Evolutionary conservation across 257 asterid genomes (phyloP).

Genomic region (Salvia splendens): DNA sequence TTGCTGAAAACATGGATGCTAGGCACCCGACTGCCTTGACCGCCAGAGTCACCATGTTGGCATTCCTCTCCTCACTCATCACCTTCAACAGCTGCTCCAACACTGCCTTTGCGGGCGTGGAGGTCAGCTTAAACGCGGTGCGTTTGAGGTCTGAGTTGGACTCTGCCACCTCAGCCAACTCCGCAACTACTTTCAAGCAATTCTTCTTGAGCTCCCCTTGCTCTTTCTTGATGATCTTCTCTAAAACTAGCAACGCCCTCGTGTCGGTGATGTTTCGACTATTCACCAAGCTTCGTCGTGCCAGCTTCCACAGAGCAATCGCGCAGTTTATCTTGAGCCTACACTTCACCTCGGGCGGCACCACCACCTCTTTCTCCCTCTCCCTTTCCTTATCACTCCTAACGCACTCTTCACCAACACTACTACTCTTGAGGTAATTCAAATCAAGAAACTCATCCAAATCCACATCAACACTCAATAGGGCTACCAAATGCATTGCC

Average conservation of each 20-base stretch:
- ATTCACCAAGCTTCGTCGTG: conserved; percentile 43
- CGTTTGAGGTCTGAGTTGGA: conserved; percentile 33
- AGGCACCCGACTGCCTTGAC: conserved; percentile 56
- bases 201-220: too few relatives aligned
- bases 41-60: conserved; percentile 40
- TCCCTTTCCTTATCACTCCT: background rate
- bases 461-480: conserved; percentile 48
- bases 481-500: conserved; percentile 43
- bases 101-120: conserved; percentile 51
- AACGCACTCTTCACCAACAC: conserved; percentile 32
- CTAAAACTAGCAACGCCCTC: too few relatives aligned
- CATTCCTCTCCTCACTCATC: conserved; percentile 38
- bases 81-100: conserved; percentile 41
- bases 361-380: too few relatives aligned
- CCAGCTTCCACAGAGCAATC: conserved; percentile 51
- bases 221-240: too few relatives aligned
- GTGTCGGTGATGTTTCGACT: too few relatives aligned
- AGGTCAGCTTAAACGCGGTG: conserved; percentile 49
- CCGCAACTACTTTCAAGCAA: conserved; percentile 53
- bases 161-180: conserved; percentile 43
- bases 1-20: conserved; percentile 58
- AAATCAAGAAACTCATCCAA: conserved; percentile 38
- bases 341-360: background rate
- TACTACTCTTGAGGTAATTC: background rate
- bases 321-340: conserved; percentile 51